A percentile compares a stretch with the other conserved stretches of the same genome.
Conservation (phyloP, 805 yeast genomes). For the Metschnikowia shivogae region DNA sequence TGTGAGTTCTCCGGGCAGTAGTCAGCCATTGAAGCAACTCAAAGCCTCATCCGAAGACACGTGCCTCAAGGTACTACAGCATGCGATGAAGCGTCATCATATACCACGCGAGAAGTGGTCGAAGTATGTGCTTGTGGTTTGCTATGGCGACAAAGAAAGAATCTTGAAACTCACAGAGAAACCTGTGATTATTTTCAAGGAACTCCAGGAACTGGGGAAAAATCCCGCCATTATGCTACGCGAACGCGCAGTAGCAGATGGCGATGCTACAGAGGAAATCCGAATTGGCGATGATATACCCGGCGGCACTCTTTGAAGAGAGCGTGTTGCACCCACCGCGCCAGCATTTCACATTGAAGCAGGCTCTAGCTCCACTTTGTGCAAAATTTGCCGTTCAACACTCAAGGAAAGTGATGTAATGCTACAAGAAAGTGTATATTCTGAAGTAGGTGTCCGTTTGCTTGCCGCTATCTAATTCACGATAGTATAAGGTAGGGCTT, state of each 20-base stretch:
- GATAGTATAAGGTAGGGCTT: slow-evolving; percentile 14
- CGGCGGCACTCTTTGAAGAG: slow-evolving; percentile 35
- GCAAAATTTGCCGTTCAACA: background rate
- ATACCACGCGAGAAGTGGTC: slow-evolving; percentile 78
- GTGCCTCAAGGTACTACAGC: slow-evolving; percentile 80
- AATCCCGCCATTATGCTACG: slow-evolving; percentile 92
- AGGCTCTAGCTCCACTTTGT: background rate
- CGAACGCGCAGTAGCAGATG: slow-evolving; percentile 51
- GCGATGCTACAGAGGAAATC: slow-evolving; percentile 30
- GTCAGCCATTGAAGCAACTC: slow-evolving; percentile 71
- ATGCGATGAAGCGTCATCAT: slow-evolving; percentile 82
- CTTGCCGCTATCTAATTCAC: background rate
- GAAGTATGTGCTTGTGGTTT: slow-evolving; percentile 81
- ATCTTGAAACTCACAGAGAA: slow-evolving; percentile 78
- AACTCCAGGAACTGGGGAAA: slow-evolving; percentile 75
- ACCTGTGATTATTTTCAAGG: slow-evolving; percentile 83
- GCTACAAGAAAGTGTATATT: background rate
- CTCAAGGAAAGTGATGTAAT: too few relatives aligned
- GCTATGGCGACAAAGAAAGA: slow-evolving; percentile 88
- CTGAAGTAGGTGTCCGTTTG: background rate
- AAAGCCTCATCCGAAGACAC: slow-evolving; percentile 89
- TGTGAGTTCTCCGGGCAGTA: slow-evolving; percentile 2
- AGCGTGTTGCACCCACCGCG: background rate
- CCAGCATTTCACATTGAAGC: background rate
- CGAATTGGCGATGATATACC: slow-evolving; percentile 43